These are phyloP conservation scores for Tolypocladium capitatum DNA, from an alignment of 2,329 filamentous ascomycete genomes.

Conservation along the genomic window DNA sequence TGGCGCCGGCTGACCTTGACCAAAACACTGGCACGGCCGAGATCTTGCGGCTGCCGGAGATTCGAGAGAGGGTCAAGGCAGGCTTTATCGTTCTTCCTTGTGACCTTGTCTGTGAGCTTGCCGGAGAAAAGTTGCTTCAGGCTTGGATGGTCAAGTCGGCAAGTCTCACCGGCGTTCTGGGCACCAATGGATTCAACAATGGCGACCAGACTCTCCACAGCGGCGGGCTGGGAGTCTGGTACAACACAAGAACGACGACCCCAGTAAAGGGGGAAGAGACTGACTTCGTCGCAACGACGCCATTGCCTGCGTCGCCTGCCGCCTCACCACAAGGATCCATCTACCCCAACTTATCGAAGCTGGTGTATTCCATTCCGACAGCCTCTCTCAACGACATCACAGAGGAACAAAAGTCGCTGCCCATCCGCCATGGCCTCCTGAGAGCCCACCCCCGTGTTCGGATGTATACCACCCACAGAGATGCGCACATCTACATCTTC, in stretches of 20 bases:
- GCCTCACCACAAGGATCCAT: conserved; percentile 42
- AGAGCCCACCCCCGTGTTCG: conserved; percentile 61
- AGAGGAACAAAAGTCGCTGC: conserved; percentile 59
- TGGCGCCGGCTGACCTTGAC: conserved; percentile 63
- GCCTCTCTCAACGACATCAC: conserved; percentile 77
- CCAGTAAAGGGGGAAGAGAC: conserved; percentile 82
- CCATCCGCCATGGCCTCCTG: conserved; percentile 64
- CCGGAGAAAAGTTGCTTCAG: conserved; percentile 70
- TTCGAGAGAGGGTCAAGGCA: conserved; percentile 62
- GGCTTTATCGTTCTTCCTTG: conserved; percentile 90
- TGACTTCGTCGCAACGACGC: conserved; percentile 74
- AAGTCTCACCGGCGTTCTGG: conserved; percentile 50
- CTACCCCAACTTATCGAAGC: conserved; percentile 54
- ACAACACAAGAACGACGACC: conserved; percentile 65
- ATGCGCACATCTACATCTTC: conserved; percentile 91
- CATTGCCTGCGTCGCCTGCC: conserved; percentile 42
- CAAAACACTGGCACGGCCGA: conserved; percentile 83
- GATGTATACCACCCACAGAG: conserved; percentile 72
- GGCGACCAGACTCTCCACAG: conserved; percentile 34
- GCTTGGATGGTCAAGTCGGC: conserved; percentile 83
- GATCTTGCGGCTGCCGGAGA: conserved; percentile 70
- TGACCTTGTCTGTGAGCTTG: conserved; percentile 82
- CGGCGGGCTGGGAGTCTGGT: conserved; percentile 82
- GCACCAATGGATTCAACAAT: conserved; percentile 27
- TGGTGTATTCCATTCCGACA: conserved; percentile 79